phyloP scores from a whole-genome alignment of 345 rosid species.

The Cardamine chenopodiifolia region DNA sequence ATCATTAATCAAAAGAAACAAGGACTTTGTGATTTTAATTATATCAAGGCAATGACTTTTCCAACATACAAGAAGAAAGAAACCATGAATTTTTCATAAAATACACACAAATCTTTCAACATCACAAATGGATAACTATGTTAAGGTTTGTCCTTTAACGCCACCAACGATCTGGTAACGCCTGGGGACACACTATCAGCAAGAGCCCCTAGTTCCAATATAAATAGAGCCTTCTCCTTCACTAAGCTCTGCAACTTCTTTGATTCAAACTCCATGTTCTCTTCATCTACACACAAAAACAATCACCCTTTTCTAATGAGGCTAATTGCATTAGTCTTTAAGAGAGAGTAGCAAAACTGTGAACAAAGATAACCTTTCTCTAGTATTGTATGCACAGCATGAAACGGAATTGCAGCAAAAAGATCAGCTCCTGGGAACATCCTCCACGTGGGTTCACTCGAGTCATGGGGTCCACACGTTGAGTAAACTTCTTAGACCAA shows the following conservation, averaged over 20 bases:
- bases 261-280: conserved; percentile 56
- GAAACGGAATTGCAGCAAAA: conserved; percentile 73
- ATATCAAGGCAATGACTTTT: conserved; percentile 3
- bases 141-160: conserved; percentile 57
- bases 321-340: neutral
- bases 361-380: conserved; percentile 59
- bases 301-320: conserved; percentile 5
- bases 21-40: neutral
- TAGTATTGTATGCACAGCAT: conserved; percentile 76
- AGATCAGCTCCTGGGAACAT: conserved; percentile 76
- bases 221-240: conserved; percentile 63
- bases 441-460: conserved; percentile 78
- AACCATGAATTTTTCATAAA: neutral
- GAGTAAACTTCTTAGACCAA: conserved; percentile 78
- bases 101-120: neutral
- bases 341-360: neutral
- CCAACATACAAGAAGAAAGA: neutral
- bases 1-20: neutral
- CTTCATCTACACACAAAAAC: conserved; percentile 53
- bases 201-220: conserved; percentile 74
- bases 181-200: conserved; percentile 74
- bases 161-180: conserved; percentile 63
- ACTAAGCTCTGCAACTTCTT: conserved; percentile 75
- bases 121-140: neutral
- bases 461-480: conserved; percentile 74